Percentiles rank a stretch among this genome's conserved stretches.
Conservation (phyloP, 2,329 filamentous ascomycete genomes). For the Paraphaeosphaeria sporulosa region DNA sequence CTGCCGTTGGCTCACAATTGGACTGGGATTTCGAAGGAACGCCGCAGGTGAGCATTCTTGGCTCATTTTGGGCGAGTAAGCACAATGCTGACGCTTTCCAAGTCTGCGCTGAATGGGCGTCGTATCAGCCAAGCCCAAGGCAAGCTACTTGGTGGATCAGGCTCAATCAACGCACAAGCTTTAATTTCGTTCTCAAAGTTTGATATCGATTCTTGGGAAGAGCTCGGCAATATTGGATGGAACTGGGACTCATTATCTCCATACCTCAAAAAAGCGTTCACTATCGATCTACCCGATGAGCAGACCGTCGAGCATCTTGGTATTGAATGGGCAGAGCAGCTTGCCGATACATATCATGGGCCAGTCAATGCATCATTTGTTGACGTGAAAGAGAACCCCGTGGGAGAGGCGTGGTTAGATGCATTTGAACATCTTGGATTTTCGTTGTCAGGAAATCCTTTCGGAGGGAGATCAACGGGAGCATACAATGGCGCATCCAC, state of each 20-base stretch:
- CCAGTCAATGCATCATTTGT: conserved; percentile 16
- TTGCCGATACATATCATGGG: not conserved
- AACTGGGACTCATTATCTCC: conserved; percentile 28
- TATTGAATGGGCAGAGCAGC: conserved; percentile 11
- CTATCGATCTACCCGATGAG: conserved; percentile 21
- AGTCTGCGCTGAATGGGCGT: conserved; percentile 15
- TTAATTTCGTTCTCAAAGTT: conserved; percentile 28
- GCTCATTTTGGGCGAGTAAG: not conserved
- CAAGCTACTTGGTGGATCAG: conserved; percentile 41
- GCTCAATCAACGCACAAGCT: conserved; percentile 36
- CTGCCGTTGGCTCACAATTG: not conserved
- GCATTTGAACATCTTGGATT: conserved; percentile 17
- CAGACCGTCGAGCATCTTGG: conserved; percentile 14
- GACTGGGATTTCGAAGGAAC: not conserved
- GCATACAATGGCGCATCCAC: not conserved
- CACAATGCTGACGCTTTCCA: not conserved
- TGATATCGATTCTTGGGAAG: conserved; percentile 43
- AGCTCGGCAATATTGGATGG: conserved; percentile 42
- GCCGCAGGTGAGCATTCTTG: not conserved
- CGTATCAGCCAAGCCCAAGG: conserved; percentile 20
- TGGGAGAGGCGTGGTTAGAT: conserved; percentile 22
- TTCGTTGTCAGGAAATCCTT: not conserved
- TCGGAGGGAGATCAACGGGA: not conserved
- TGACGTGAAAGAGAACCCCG: conserved; percentile 14
- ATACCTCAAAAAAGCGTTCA: conserved; percentile 37